Evolutionary conservation across 139 green algal species (phyloP), one percentile per base, ranked within the genome.

Genomic region (Mesotaenium endlicherianum): DNA sequence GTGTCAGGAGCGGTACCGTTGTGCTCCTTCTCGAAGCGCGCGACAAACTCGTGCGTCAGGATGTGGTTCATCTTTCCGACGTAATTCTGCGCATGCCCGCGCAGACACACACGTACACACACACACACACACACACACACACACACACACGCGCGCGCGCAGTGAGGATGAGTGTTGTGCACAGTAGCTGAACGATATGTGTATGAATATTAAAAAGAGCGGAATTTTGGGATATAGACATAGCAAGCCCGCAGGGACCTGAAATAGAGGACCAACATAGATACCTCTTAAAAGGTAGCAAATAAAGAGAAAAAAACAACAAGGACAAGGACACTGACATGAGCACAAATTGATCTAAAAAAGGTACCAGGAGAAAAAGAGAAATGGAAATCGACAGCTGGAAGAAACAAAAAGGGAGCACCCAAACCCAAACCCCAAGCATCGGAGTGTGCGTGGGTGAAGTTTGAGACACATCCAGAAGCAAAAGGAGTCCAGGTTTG

Each of bases 1-100:
- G n/a, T n/a, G n/a, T n/a, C n/a, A n/a, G n/a, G n/a, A n/a, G n/a
- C n/a, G n/a, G n/a, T 34, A 76, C 72, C 80, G 2, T 40, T 45
- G 58, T 87, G 72, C 76, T 87, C 76, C 55, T 80, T 77, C 74
- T 87, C 81, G 36, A 87, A 87, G 1, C 17, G 26, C n/a, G 16
- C 36, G 14, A 87, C 75, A 75, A 87, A 87, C 42, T 86, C 76
- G 38, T 85, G 38, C 3, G 76, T 85, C 26, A 39, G 70, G n/a
- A 87, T 30, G n/a, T 87, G 39, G 26, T 87, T 42, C 81, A 87
- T 30, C 17, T 57, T 6, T 2, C 81, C 17, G 2, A 6, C 80
- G 50, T 85, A 83, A 17, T 75, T 85, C 68, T 85, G 79, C 75
- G 11, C 55, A 53, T n/a, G n/a, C n/a, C n/a, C n/a, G n/a, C n/a